Base-by-base conservation (phyloP, 2,329 filamentous ascomycete genomes). In the Ascochyta rabiei region DNA sequence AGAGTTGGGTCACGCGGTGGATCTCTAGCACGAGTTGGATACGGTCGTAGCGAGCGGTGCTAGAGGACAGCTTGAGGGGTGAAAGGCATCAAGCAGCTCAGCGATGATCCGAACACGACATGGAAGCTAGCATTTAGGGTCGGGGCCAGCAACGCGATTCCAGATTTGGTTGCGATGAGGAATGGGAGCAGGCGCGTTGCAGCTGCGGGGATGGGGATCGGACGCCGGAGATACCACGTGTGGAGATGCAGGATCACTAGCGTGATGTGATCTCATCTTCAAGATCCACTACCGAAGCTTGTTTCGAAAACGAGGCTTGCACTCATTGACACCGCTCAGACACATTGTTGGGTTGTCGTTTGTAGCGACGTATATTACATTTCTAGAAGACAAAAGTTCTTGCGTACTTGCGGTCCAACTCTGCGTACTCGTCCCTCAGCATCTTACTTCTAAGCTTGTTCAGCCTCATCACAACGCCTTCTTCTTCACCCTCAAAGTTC, bases 341-440 rank as follows among this genome's bases (percentile, higher is more conserved):
- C n/a, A 12, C 39, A 10, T 41, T 46, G 34, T n/a, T 46, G 42
- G 23, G 46, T 18, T 41, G 18, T 40, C 40, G 40, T 28, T 9
- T 2, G 13, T 16, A 28, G 45, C 46, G 35, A 34, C 10, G 9
- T 39, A 37, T 33, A 16, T 8, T 47, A 52, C 15, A 40, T 8
- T 10, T 24, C 48, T 56, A 75, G 54, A 75, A 73, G 24, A 73
- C 72, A 61, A 75, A 75, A 1, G 65, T 72, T 41, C 68, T 64
- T 28, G 66, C 66, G 59, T 67, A 73, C 57, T 72, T 72, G 56
- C 66, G 67, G 53, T 74, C 71, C 66, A 69, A 61, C 30, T 74
- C 72, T 42, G 63, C 71, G 50, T 69, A 73, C 59, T 72, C 67
- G 40, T 73, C 72, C 41, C 60, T 68, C 28, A 72, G 41, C 63